A percentile compares a stretch with the other conserved stretches of the same genome.
These are phyloP conservation scores for Amphicarpaea edgeworthii DNA, from an alignment of 306 rosid genomes.

Conservation along the genomic window DNA sequence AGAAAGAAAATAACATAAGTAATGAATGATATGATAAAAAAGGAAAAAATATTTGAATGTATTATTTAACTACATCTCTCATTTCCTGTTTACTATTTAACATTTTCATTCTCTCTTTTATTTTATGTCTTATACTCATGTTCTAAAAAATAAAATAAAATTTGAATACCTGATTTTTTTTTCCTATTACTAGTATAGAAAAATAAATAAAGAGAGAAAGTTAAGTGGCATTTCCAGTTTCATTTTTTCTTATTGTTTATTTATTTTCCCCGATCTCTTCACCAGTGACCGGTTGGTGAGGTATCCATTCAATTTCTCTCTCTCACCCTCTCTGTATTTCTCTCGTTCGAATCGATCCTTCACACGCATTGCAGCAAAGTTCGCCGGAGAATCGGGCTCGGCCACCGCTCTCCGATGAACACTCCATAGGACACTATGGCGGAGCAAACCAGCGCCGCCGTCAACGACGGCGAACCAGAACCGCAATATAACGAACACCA, in stretches of 20 bases:
- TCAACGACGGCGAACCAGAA: slow-evolving; percentile 44
- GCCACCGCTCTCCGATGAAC: slow-evolving; percentile 56
- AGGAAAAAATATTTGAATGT: too few relatives aligned
- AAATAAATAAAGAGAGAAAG: neutral
- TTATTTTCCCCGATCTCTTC: slow-evolving; percentile 21
- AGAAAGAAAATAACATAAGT: too few relatives aligned
- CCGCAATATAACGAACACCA: slow-evolving; percentile 29
- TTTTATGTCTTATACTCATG: too few relatives aligned
- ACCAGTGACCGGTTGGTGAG: slow-evolving; percentile 39
- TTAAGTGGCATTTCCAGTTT: neutral
- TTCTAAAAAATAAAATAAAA: too few relatives aligned
- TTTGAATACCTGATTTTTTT: too few relatives aligned
- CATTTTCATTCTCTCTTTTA: too few relatives aligned
- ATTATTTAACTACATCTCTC: too few relatives aligned
- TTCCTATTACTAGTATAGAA: too few relatives aligned
- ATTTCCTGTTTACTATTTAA: too few relatives aligned
- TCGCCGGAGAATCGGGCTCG: slow-evolving; percentile 45
- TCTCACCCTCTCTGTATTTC: neutral
- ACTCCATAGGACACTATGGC: slow-evolving; percentile 53
- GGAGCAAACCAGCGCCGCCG: slow-evolving; percentile 49
- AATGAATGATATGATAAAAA: too few relatives aligned
- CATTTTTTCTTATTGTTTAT: neutral
- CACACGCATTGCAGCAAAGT: slow-evolving; percentile 21
- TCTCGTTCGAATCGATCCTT: neutral
- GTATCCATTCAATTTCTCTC: slow-evolving; percentile 18